Evolutionary conservation across 2,329 filamentous ascomycete species (phyloP).

Genomic region (Waltergamsia citrina): DNA sequence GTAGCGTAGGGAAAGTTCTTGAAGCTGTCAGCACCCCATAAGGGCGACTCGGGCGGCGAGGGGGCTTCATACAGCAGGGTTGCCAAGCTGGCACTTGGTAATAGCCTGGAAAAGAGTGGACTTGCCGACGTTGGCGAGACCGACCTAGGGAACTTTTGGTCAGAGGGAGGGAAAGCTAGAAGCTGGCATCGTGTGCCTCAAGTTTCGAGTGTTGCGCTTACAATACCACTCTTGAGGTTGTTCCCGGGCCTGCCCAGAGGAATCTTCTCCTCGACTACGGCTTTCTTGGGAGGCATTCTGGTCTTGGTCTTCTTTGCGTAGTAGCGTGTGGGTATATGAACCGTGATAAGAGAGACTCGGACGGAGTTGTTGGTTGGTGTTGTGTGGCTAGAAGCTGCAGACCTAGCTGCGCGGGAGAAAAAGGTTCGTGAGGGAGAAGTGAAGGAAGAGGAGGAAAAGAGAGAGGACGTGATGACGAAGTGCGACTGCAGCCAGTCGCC

Average conservation of each 20-base stretch:
- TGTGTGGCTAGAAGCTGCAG: conserved; percentile 46
- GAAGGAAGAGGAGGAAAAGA: conserved; percentile 31
- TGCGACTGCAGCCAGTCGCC: conserved; percentile 32
- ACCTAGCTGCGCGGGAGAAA: conserved; percentile 53
- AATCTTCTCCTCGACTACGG: conserved; percentile 86
- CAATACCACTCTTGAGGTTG: conserved; percentile 98
- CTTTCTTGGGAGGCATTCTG: conserved; percentile 96
- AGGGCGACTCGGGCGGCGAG: conserved; percentile 18
- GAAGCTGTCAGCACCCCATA: conserved; percentile 28
- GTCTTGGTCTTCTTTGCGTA: conserved; percentile 44
- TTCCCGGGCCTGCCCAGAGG: conserved; percentile 93
- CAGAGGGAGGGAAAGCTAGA: conserved; percentile 5
- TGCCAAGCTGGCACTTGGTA: conserved; percentile 94
- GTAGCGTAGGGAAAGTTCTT: conserved; percentile 98
- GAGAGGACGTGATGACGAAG: conserved; percentile 32
- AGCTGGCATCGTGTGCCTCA: neutral
- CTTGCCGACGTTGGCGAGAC: conserved; percentile 98
- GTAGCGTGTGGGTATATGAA: conserved; percentile 36
- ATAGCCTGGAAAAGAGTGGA: conserved; percentile 99
- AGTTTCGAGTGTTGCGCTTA: conserved; percentile 25
- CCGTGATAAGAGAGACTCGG: conserved; percentile 33
- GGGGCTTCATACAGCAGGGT: conserved; percentile 69
- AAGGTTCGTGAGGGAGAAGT: conserved; percentile 42
- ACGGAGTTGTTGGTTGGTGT: conserved; percentile 35
- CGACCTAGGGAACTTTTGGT: conserved; percentile 56